A percentile compares a stretch with the other conserved stretches of the same genome.
Conservation (phyloP, 441 rosid species). For the Gossypium laxum region DNA sequence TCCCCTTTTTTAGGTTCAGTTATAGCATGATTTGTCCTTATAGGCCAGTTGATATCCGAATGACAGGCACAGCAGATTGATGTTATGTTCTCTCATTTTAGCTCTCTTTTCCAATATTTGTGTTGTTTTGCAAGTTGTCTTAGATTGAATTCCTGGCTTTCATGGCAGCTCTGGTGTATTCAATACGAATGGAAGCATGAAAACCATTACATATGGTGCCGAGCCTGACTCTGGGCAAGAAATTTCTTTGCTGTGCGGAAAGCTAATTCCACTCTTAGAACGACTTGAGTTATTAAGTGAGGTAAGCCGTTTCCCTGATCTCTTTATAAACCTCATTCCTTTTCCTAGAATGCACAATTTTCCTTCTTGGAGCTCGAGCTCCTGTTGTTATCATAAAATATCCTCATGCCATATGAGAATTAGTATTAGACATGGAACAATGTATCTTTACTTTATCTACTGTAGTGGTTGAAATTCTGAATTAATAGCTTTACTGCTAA, state of each 20-base stretch:
- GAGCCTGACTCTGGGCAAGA: conserved; percentile 39
- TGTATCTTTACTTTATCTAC: neutral
- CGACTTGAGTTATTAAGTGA: conserved; percentile 69
- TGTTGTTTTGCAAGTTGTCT: neutral
- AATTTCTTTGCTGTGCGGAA: conserved; percentile 39
- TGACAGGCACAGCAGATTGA: neutral
- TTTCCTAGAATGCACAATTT: neutral
- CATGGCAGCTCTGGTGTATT: conserved; percentile 37
- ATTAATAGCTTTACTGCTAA: neutral
- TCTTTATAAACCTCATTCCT: neutral
- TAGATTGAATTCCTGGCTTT: neutral
- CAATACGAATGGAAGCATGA: conserved; percentile 23
- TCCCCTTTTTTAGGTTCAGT: neutral
- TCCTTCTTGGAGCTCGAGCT: neutral
- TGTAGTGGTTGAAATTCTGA: conserved; percentile 1
- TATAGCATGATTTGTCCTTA: neutral
- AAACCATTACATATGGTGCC: conserved; percentile 31
- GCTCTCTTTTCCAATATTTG: neutral
- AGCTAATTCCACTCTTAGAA: conserved; percentile 59
- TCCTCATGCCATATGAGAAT: neutral
- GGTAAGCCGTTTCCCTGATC: conserved; percentile 35
- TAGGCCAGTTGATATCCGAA: neutral
- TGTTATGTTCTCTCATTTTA: neutral
- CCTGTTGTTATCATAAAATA: neutral
- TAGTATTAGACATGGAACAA: neutral